Conservation (phyloP, 2,329 filamentous ascomycete species). For the Fusarium beomiforme region DNA sequence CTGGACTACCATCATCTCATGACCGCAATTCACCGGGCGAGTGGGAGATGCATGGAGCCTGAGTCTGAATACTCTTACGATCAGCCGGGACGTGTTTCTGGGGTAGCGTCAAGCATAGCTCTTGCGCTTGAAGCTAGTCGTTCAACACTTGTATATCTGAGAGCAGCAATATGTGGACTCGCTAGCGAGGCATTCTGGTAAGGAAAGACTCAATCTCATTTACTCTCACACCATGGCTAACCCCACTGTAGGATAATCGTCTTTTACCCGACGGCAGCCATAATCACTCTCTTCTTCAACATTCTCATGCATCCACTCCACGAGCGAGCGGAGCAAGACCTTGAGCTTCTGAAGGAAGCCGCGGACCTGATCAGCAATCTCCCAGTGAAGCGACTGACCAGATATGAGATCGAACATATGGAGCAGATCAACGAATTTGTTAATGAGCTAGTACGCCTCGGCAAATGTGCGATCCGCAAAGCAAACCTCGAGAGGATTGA, state of each 20-base stretch:
- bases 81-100: slow-evolving; percentile 50
- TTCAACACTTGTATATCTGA: slow-evolving; percentile 61
- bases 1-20: slow-evolving; percentile 67
- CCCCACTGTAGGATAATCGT: slow-evolving; percentile 56
- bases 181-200: slow-evolving; percentile 62
- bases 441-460: slow-evolving; percentile 55
- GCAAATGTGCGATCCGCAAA: slow-evolving; percentile 52
- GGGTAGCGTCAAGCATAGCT: slow-evolving; percentile 62
- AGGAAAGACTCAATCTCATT: not conserved
- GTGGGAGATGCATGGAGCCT: slow-evolving; percentile 55
- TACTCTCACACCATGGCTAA: not conserved
- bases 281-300: slow-evolving; percentile 65
- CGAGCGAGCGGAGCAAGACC: slow-evolving; percentile 54
- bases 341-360: slow-evolving; percentile 56
- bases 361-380: slow-evolving; percentile 56
- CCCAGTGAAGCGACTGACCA: slow-evolving; percentile 41
- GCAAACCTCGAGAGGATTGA: not conserved
- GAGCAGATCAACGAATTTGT: slow-evolving; percentile 56
- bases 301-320: slow-evolving; percentile 60
- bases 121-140: slow-evolving; percentile 66
- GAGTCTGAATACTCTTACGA: slow-evolving; percentile 6
- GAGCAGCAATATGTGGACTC: slow-evolving; percentile 54
- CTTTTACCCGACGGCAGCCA: slow-evolving; percentile 66
- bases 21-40: slow-evolving; percentile 65
- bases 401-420: slow-evolving; percentile 53